Evolutionary conservation across 176 grass and related monocot genomes (phyloP), one percentile per base, ranked within the genome.

Genomic region (Poa annua): DNA sequence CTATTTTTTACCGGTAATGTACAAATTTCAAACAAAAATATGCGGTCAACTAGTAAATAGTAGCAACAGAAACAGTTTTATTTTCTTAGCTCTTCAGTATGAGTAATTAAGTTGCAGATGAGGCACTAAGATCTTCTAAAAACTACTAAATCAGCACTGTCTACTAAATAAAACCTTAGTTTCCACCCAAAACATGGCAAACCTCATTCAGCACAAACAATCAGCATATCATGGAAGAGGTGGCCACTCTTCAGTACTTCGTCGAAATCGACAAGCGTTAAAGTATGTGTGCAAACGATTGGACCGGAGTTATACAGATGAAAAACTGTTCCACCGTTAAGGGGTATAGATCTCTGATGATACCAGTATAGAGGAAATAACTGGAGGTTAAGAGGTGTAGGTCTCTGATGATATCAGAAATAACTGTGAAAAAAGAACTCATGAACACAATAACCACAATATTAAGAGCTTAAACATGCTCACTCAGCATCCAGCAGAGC

Each of bases 401-500:
- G 57, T 49, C 8, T 45, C 35, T 39, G 34, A 6, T 0, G 15
- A 77, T 17, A 47, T 26, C 3, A 20, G 45, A 50, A 56, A 56
- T 15, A 55, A 17, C 4, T 38, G 38, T 33, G 15, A 26, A 73
- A 50, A 50, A 73, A 61, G 16, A 45, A 33, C 41, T 33, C 3
- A 55, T 64, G 8, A 64, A 62, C 5, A 74, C 32, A 11, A 57
- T 47, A 17, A 16, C 5, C 10, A 47, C 53, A 15, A 69, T 14
- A 54, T 12, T 17, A 65, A 71, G 75, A 65, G 22, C 5, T 50
- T 70, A 73, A 61, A 38, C 59, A 56, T 85, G 90, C 95, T 90
- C 75, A 97, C 94, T 94, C 90, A 59, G 92, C 92, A 83, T 86
- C 95, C 76, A 97, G 83, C 71, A 97, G 90, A 84, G 90, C 86